These are phyloP conservation scores for Schizophyllum amplum DNA, from an alignment of 1,284 basidiomycete genomes.

Conservation along the genomic window DNA sequence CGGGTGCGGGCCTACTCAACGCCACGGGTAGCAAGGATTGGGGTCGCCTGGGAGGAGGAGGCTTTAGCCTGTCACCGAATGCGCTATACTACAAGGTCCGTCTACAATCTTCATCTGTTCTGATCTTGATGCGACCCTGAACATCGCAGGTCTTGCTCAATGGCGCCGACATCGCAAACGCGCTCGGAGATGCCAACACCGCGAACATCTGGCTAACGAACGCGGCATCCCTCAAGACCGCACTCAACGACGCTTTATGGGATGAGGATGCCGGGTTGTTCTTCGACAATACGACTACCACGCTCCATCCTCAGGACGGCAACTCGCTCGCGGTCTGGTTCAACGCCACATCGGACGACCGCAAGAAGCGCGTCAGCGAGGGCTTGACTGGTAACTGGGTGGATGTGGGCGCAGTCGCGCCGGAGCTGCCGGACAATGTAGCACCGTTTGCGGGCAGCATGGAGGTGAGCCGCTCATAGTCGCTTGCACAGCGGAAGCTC, in stretches of 20 bases:
- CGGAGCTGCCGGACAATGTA: slow-evolving; percentile 44
- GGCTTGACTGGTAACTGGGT: slow-evolving; percentile 42
- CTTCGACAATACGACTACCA: slow-evolving; percentile 35
- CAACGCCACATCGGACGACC: slow-evolving; percentile 32
- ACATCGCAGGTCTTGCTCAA: slow-evolving; percentile 32
- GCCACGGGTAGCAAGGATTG: slow-evolving; percentile 38
- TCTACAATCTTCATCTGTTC: too few species aligned
- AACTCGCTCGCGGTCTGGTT: slow-evolving; percentile 44
- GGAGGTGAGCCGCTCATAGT: slow-evolving; percentile 27
- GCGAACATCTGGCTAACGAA: slow-evolving; percentile 29
- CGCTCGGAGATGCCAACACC: slow-evolving; percentile 26
- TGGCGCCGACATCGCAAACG: slow-evolving; percentile 24
- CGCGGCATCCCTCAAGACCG: slow-evolving; percentile 32
- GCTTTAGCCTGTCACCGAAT: slow-evolving; percentile 41
- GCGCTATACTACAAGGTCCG: slow-evolving; percentile 36
- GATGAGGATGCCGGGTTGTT: slow-evolving; percentile 34
- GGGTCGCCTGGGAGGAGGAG: slow-evolving; percentile 39
- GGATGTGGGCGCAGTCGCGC: slow-evolving; percentile 37
- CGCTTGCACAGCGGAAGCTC: background rate
- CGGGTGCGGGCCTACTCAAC: slow-evolving; percentile 34
- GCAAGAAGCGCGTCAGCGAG: slow-evolving; percentile 32
- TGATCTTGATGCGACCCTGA: too few species aligned
- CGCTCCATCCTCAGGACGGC: slow-evolving; percentile 41
- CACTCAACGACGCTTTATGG: slow-evolving; percentile 38
- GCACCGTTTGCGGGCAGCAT: slow-evolving; percentile 43